Evolutionary conservation across 2,329 filamentous ascomycete species (phyloP).

Genomic region (Fusarium chlamydosporum): DNA sequence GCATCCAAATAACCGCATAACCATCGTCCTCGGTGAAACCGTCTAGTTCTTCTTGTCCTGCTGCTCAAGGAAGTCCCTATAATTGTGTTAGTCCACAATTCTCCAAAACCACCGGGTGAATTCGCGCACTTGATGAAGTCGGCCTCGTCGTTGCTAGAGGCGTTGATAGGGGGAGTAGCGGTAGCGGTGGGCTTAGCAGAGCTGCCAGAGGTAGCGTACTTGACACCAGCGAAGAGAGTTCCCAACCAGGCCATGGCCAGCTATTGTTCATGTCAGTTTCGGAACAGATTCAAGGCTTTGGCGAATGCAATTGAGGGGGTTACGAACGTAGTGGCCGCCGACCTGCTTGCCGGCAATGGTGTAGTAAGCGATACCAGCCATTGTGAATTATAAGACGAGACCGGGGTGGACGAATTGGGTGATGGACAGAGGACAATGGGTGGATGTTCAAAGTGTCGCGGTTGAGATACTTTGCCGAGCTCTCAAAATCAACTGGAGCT

Average conservation of each 20-base stretch:
- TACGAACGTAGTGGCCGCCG: constrained; percentile 72
- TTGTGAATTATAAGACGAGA: constrained; percentile 49
- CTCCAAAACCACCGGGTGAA: constrained; percentile 35
- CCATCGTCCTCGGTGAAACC: constrained; percentile 34
- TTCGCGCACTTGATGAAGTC: constrained; percentile 74
- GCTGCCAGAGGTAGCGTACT: constrained; percentile 61
- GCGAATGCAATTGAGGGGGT: constrained; percentile 34
- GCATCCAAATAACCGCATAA: constrained; percentile 50
- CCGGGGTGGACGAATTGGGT: constrained; percentile 50
- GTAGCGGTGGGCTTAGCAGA: constrained; percentile 61
- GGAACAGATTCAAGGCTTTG: constrained; percentile 10
- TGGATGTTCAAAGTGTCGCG: constrained; percentile 48
- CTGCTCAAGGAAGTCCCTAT: constrained; percentile 59
- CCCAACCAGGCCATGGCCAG: constrained; percentile 71
- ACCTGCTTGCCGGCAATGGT: constrained; percentile 71
- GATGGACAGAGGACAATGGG: constrained; percentile 51
- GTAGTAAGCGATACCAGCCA: constrained; percentile 63
- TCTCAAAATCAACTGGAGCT: constrained; percentile 47
- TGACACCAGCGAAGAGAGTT: constrained; percentile 65
- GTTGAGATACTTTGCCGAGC: constrained; percentile 51
- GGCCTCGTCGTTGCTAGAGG: constrained; percentile 72
- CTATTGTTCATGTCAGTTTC: constrained; percentile 56
- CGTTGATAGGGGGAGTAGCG: constrained; percentile 71
- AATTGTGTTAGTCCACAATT: constrained; percentile 46
- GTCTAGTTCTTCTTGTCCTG: constrained; percentile 60